Evolutionary conservation across 2,329 filamentous ascomycete genomes (phyloP), one percentile per base, ranked within the genome.

Genomic region (Fusarium secorum): DNA sequence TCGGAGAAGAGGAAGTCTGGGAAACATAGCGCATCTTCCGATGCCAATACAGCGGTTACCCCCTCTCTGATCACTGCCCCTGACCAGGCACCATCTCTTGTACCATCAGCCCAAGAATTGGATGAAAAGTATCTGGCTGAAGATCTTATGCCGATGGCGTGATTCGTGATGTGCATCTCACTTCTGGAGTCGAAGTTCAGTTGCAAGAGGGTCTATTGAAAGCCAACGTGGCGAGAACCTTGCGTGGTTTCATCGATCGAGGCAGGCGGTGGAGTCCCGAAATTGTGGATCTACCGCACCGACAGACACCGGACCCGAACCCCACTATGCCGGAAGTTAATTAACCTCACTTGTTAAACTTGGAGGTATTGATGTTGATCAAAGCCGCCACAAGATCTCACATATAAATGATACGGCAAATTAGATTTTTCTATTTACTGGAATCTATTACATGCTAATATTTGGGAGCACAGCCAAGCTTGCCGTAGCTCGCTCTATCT

Each of bases 351-450:
- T 15, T 22, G 22, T 22, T 20, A 18, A 35, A 33, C 14, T 24
- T 24, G 13, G 13, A 26, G 14, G 4, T n/a, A 0, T 18, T 41
- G 5, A 4, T 35, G 0, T 9, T n/a, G 3, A n/a, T 28, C 22
- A 2, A 26, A 22, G 7, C 9, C 18, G 4, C 7, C 7, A 38
- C 18, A 2, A n/a, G 0, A 26, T 2, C 4, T 5, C 18, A n/a
- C 18, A 10, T 7, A 9, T 2, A 1, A n/a, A 5, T 9, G 2
- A 15, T 6, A 11, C 17, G 2, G 2, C 0, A 4, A 26, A 4
- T n/a, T 0, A 36, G 3, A 7, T 1, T 26, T 0, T 7, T 36
- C 2, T n/a, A 32, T 2, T 7, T 3, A 1, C 7, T 1, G 13
- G 11, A 15, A 1, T 11, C 7, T 11, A 7, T 8, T 20, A 4